Percentiles rank a stretch among this genome's conserved stretches.
Evolutionary conservation across 495 filamentous ascomycete species (phyloP).

Genomic region (Ramalina intermedia): DNA sequence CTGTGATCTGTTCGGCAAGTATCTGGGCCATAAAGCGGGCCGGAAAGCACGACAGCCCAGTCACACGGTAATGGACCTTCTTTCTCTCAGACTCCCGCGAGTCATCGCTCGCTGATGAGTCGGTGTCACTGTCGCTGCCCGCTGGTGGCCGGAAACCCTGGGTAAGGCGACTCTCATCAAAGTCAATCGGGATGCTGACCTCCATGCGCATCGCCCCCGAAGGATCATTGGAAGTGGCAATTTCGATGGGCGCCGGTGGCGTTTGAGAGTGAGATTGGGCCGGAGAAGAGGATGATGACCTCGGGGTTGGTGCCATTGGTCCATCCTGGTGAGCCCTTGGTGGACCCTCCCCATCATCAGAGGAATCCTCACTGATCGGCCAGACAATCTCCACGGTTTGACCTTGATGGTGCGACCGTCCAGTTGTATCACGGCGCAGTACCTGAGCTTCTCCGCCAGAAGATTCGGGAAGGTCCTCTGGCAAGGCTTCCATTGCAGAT

Average conservation of each 20-base stretch:
- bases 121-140: background rate
- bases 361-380: no score
- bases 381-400: no score
- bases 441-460: background rate
- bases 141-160: background rate
- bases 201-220: constrained; percentile 32
- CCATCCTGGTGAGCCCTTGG: no score
- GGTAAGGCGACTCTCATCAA: background rate
- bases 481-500: background rate
- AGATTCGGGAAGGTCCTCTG: background rate
- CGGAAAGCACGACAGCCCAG: constrained; percentile 34
- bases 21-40: constrained; percentile 31
- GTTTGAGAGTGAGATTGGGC: constrained; percentile 2
- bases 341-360: no score
- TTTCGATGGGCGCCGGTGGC: constrained; percentile 17
- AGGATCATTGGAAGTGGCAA: constrained; percentile 15
- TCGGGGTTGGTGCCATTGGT: background rate
- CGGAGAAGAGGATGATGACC: constrained; percentile 1
- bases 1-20: constrained; percentile 28
- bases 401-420: no score
- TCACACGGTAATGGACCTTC: constrained; percentile 27
- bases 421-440: no score
- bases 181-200: constrained; percentile 6
- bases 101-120: background rate
- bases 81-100: background rate